Evolutionary conservation across 345 rosid genomes (phyloP).

Genomic region (Melaleuca alternifolia): DNA sequence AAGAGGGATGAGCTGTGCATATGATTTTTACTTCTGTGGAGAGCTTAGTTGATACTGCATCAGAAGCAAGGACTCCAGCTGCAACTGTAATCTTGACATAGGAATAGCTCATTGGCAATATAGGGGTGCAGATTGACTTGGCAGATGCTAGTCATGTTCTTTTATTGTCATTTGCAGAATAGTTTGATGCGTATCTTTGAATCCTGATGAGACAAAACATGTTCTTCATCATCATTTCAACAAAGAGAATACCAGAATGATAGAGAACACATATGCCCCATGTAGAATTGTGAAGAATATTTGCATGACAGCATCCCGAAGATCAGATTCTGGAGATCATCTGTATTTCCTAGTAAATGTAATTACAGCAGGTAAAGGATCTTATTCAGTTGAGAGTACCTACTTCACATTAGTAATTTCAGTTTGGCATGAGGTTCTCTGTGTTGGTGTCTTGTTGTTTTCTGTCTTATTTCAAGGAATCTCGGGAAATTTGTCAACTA

Average conservation of each 20-base stretch:
- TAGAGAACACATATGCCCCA: background rate
- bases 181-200: background rate
- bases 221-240: too few relatives aligned
- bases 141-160: background rate
- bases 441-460: background rate
- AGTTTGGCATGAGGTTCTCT: background rate
- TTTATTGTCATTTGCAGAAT: background rate
- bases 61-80: background rate
- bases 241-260: background rate
- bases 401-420: background rate
- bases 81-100: background rate
- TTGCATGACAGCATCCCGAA: background rate
- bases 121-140: background rate
- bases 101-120: background rate
- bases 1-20: background rate
- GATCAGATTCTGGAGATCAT: background rate
- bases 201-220: too few relatives aligned
- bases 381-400: background rate
- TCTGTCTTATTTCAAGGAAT: background rate
- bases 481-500: background rate
- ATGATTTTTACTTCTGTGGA: background rate
- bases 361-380: background rate
- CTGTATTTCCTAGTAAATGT: background rate
- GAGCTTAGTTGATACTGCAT: background rate
- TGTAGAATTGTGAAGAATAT: background rate